phyloP scores from a whole-genome alignment of 148 eudicot genomes.

The Salicornia ramosissima region DNA sequence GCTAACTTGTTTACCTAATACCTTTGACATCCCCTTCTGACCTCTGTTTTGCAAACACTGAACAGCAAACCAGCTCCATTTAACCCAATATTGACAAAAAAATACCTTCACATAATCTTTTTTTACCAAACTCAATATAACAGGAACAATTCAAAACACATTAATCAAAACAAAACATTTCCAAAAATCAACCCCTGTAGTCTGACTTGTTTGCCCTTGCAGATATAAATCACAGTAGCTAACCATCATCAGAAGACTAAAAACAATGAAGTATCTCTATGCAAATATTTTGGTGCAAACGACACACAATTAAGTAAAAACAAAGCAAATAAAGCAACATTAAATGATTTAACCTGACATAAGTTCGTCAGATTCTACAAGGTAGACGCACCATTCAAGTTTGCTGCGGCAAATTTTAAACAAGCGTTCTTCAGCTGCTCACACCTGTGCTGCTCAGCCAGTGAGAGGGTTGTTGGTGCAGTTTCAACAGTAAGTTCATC shows the following conservation, averaged over 20 bases:
- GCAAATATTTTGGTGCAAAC: conserved; percentile 9
- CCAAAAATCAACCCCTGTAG: not conserved
- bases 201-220: not conserved
- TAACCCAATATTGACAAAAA: too few relatives aligned
- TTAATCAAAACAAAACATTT: not conserved
- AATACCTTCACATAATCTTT: too few relatives aligned
- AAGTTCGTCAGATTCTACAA: conserved; percentile 48
- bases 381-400: conserved; percentile 93
- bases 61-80: too few relatives aligned
- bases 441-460: conserved; percentile 84
- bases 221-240: not conserved
- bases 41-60: too few relatives aligned
- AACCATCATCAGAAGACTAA: not conserved
- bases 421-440: conserved; percentile 75
- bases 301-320: conserved; percentile 10
- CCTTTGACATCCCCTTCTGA: too few relatives aligned
- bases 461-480: conserved; percentile 76
- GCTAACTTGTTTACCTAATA: not conserved
- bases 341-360: conserved; percentile 46
- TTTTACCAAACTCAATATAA: not conserved
- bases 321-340: conserved; percentile 23
- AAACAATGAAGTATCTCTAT: not conserved
- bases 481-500: conserved; percentile 69
- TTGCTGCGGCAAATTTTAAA: conserved; percentile 77
- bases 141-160: not conserved